Percentiles rank a stretch among this genome's conserved stretches.
phyloP scores from a whole-genome alignment of 1,284 basidiomycete species.

The Boletus smithii region DNA sequence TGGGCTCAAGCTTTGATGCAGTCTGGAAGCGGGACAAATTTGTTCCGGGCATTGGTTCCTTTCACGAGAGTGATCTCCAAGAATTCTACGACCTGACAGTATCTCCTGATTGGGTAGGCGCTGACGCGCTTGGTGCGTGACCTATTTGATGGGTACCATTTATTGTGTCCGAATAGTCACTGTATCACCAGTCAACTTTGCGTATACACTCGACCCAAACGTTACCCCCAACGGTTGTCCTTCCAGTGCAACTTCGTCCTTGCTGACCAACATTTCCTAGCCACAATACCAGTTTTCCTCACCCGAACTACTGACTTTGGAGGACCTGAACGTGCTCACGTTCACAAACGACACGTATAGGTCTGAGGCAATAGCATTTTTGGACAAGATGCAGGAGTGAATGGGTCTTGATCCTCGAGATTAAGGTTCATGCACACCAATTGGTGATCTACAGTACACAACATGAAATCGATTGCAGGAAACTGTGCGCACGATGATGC shows the following conservation, averaged over 20 bases:
- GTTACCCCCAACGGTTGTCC: not conserved
- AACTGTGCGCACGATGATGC: too few relatives aligned
- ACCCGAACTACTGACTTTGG: slow-evolving; percentile 13
- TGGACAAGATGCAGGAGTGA: slow-evolving; percentile 8
- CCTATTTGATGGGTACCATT: not conserved
- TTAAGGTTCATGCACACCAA: too few relatives aligned
- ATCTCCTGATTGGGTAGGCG: slow-evolving; percentile 16
- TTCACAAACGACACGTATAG: slow-evolving; percentile 17
- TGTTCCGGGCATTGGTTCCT: slow-evolving; percentile 11
- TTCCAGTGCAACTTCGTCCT: not conserved
- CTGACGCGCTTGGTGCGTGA: slow-evolving; percentile 18
- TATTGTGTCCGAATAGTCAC: not conserved
- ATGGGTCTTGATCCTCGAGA: too few relatives aligned
- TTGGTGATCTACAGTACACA: too few relatives aligned
- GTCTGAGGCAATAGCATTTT: slow-evolving; percentile 8
- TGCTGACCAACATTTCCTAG: slow-evolving; percentile 6
- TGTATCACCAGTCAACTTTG: slow-evolving; percentile 16
- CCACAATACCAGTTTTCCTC: not conserved
- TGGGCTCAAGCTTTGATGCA: slow-evolving; percentile 1
- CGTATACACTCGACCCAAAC: slow-evolving; percentile 16
- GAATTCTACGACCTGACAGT: slow-evolving; percentile 18
- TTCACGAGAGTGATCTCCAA: slow-evolving; percentile 18
- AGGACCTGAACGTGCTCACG: slow-evolving; percentile 15
- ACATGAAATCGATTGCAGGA: too few relatives aligned
- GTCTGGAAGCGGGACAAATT: slow-evolving; percentile 14